A percentile compares a stretch with the other conserved stretches of the same genome.
phyloP scores from a whole-genome alignment of 352 stramenopile species.

The Phytophthora colocasiae region DNA sequence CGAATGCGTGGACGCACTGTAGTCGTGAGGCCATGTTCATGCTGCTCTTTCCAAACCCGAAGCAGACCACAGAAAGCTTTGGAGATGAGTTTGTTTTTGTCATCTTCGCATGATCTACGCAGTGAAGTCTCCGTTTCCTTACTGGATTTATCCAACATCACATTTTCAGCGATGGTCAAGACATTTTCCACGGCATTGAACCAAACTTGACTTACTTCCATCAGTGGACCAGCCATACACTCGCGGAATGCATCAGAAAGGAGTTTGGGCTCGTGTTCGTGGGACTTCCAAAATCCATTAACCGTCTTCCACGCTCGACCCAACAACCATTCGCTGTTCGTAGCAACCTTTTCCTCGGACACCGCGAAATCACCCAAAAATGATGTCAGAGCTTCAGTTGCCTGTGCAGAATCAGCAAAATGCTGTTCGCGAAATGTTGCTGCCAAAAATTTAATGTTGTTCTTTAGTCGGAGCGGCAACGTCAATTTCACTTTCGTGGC shows the following conservation, averaged over 20 bases:
- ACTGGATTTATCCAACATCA: slow-evolving; percentile 11
- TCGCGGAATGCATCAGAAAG: slow-evolving; percentile 27
- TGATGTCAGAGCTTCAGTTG: slow-evolving; percentile 8
- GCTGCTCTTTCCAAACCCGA: slow-evolving; percentile 12
- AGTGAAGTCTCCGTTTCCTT: slow-evolving; percentile 23
- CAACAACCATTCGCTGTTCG: no score
- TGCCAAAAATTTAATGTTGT: slow-evolving; percentile 35
- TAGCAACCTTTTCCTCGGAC: slow-evolving; percentile 14
- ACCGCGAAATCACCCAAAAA: slow-evolving; percentile 30
- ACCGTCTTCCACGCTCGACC: slow-evolving; percentile 8
- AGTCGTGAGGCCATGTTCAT: slow-evolving; percentile 22
- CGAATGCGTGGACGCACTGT: slow-evolving; percentile 12
- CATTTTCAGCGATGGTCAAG: slow-evolving; percentile 7
- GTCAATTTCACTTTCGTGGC: slow-evolving; percentile 20
- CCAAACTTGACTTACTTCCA: slow-evolving; percentile 25
- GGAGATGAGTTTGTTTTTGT: slow-evolving; percentile 15
- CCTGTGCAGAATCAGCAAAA: background rate
- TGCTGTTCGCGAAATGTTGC: slow-evolving; percentile 20
- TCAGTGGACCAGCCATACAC: slow-evolving; percentile 23
- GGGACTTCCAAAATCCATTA: no score
- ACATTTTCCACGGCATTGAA: slow-evolving; percentile 30
- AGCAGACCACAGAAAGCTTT: slow-evolving; percentile 22
- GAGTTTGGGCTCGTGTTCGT: no score
- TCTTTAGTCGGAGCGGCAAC: slow-evolving; percentile 39
- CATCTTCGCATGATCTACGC: slow-evolving; percentile 9